These are phyloP conservation scores for Neocallimastix lanati DNA, from an alignment of 192 early-diverging fungal genomes.

Conservation along the genomic window DNA sequence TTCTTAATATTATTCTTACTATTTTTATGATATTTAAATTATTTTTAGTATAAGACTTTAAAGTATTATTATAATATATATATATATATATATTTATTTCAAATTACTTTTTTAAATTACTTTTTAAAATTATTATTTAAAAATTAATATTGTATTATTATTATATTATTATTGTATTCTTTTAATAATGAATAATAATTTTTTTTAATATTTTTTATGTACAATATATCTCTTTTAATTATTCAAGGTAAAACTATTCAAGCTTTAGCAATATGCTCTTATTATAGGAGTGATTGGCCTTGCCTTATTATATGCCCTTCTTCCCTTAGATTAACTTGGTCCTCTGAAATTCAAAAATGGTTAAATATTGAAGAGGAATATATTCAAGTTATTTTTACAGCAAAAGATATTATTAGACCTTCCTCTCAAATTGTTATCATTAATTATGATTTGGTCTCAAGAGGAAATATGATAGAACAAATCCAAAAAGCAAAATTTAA, in stretches of 20 bases:
- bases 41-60: too few species aligned
- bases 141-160: too few species aligned
- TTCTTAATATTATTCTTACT: too few species aligned
- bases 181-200: background rate
- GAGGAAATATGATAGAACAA: background rate
- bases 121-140: too few species aligned
- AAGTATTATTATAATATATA: too few species aligned
- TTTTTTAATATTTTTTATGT: too few species aligned
- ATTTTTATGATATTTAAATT: too few species aligned
- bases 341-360: constrained; percentile 21
- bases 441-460: constrained; percentile 17
- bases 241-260: constrained; percentile 23
- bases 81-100: too few species aligned
- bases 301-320: constrained; percentile 24
- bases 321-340: constrained; percentile 16
- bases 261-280: constrained; percentile 12
- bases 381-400: constrained; percentile 12
- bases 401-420: background rate
- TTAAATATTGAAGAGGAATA: constrained; percentile 9
- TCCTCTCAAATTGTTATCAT: constrained; percentile 9
- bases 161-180: background rate
- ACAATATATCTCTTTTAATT: too few species aligned
- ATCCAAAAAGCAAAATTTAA: constrained; percentile 5
- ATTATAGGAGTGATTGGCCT: constrained; percentile 17
- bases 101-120: too few species aligned